phyloP scores from a whole-genome alignment of 441 rosid species.

The Populus tomentosa region DNA sequence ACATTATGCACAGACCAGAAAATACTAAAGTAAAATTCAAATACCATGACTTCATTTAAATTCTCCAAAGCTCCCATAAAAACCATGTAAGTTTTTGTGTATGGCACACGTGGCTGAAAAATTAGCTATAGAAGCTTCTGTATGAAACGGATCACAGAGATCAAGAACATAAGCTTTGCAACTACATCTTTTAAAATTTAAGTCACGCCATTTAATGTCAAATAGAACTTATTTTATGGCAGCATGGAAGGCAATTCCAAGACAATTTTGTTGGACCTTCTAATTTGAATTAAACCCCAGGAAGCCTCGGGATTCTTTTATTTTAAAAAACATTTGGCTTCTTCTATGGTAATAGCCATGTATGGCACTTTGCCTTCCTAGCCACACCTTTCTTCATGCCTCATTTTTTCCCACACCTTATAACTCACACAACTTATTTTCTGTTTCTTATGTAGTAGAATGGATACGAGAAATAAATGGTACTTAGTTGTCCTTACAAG shows the following conservation, averaged over 20 bases:
- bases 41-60: background rate
- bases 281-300: too few relatives aligned
- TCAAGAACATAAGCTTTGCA: background rate
- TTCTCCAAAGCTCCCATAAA: background rate
- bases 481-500: conserved; percentile 52
- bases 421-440: background rate
- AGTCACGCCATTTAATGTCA: background rate
- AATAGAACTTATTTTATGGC: background rate
- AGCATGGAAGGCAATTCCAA: background rate
- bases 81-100: background rate
- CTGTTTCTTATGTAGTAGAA: background rate
- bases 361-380: background rate
- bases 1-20: background rate
- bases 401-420: background rate
- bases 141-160: background rate
- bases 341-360: background rate
- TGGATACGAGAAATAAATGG: background rate
- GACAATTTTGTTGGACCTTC: background rate
- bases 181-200: too few relatives aligned
- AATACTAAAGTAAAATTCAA: background rate
- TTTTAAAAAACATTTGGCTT: background rate
- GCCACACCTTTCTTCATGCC: background rate
- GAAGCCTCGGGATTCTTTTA: background rate
- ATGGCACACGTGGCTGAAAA: background rate
- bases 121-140: background rate